These are phyloP conservation scores for Candolleomyces aberdarensis DNA, from an alignment of 768 basidiomycete genomes.

Conservation along the genomic window DNA sequence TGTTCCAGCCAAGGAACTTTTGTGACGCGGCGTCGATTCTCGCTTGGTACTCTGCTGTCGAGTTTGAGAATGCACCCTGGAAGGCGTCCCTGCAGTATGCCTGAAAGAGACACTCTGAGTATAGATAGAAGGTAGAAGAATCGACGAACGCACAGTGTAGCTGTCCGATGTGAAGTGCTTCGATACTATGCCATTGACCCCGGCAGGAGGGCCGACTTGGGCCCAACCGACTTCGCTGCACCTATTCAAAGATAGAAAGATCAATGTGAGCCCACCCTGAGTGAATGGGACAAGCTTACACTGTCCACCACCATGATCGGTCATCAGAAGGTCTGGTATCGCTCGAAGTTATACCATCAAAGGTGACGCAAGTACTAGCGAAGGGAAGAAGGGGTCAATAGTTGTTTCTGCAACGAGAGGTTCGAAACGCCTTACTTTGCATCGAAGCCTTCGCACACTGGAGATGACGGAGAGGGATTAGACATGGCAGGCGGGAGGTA, in stretches of 20 bases:
- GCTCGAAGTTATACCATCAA: background rate
- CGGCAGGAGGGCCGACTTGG: conserved; percentile 37
- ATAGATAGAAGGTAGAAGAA: too few species aligned
- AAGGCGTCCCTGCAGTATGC: background rate
- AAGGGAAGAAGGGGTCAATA: background rate
- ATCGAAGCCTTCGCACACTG: conserved; percentile 50
- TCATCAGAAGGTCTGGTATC: conserved; percentile 21
- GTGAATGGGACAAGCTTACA: conserved; percentile 32
- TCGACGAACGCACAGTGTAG: background rate
- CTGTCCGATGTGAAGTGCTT: background rate
- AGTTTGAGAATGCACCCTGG: background rate
- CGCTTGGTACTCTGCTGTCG: background rate
- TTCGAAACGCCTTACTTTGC: conserved; percentile 39
- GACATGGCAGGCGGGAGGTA: background rate
- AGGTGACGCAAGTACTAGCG: conserved; percentile 31
- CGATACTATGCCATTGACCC: conserved; percentile 49
- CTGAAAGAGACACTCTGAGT: background rate
- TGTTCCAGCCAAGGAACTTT: conserved; percentile 60
- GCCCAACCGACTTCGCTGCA: conserved; percentile 69
- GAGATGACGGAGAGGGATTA: background rate
- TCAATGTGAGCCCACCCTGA: background rate
- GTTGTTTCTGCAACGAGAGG: background rate
- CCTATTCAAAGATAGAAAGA: background rate
- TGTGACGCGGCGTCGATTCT: conserved; percentile 35
- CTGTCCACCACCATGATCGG: conserved; percentile 72